Base-by-base conservation (phyloP, 148 eudicot genomes). In the Vaccinium darrowii region DNA sequence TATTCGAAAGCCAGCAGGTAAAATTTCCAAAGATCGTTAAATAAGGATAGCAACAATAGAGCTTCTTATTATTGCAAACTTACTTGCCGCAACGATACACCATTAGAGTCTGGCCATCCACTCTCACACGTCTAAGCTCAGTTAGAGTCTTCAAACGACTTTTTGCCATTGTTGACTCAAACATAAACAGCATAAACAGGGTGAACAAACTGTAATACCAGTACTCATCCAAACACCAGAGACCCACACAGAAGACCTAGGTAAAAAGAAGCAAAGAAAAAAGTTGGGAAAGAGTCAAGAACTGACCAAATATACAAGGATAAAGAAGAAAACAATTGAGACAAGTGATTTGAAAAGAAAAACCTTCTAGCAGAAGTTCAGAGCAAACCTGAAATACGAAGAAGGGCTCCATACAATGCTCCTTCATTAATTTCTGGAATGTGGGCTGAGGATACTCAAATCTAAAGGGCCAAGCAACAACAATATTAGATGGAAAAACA, bases 401-500 rank as follows among this genome's bases (percentile, higher is more conserved):
- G 85, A 97, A 97, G 69, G 99, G 99, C 91, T 97, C 99, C 99
- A 95, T 95, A 92, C 94, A 88, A 85, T 97, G 94, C 92, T 97
- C 99, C 88, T 97, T 97, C 99, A 97, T 90, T 82, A 97, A 89
- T 88, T 94, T 97, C 89, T 93, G 98, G 79, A 97, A 97, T 54
- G 99, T 97, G 81, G 99, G 99, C 83, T 97, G 99, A 25, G 99
- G 99, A 88, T 97, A 97, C 83, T 97, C 99, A 91, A 97, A 97
- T 25, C 99, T 97, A 88, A 89, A 90, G 76, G 57, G 39, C 51
- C 84, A 82, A 56, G 81, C 86, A 86, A 86, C 47, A 65, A 72
- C 67, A 21, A 47, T 50, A 30, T 81, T 25, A 53, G 81, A 21
- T 50, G 23, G 1, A 62, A 51, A 54, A 25, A 33, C 0, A 79